Base-by-base conservation (phyloP, 805 yeast genomes). In the Blastobotrys chiropterorum region DNA sequence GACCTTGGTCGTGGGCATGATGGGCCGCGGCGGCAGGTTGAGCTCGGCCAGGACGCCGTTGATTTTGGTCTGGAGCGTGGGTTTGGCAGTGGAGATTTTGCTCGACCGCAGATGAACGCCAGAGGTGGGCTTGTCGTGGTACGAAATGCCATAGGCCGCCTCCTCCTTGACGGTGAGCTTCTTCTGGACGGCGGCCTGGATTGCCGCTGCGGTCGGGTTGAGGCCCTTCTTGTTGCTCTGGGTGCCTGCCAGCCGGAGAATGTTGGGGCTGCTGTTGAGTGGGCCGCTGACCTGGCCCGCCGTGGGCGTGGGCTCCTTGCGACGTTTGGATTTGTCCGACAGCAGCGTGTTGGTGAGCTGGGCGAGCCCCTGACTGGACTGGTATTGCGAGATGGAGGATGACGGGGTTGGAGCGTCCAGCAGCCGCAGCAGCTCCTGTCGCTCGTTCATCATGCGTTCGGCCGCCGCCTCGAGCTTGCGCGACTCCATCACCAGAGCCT, bases 381-480 rank as follows among this genome's bases (percentile, higher is more conserved):
- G 76, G 62, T 82, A 87, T 62, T 86, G 94, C 48, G 81, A 80
- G 19, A 87, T 82, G 2, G 88, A 75, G 1, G 90, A 80, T n/a
- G 59, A 44, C 0, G 79, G 64, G 0, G 83, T 71, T 61, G 85
- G 90, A 1, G 96, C 84, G 63, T 94, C 98, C 52, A 94, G 73
- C 26, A 90, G 71, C 20, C 86, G 81, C 44, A 94, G 71, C 38
- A 94, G 67, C 47, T 86, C 83, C 2, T 88, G 83, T 58, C 99
- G 77, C 66, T 94, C 99, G 46, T 76, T 71, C 49, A 90, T 75
- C 75, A 92, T 86, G 66, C 87, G 86, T 71, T 89, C 90, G 0
- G 97, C 95, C 1, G 95, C 87, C 52, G 89, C 79, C 64, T 94
- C 98, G 56, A 94, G 87, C 57, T 92, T 83, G 47, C 95, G 79